Evolutionary conservation across 2,329 filamentous ascomycete genomes (phyloP), one percentile per base, ranked within the genome.

Genomic region (Xylaria sp.): DNA sequence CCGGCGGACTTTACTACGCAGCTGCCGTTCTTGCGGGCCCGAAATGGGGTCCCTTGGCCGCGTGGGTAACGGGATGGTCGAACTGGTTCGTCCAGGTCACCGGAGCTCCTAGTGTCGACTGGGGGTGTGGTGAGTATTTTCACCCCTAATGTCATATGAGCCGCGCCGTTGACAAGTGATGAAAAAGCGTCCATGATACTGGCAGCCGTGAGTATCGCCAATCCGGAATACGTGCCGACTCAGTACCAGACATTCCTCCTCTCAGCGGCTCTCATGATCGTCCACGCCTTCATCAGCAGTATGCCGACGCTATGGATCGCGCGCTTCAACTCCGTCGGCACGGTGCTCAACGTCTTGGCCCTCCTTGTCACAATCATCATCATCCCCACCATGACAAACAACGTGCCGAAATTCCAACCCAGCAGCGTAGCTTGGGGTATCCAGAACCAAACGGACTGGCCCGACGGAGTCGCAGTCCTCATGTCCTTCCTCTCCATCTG

Each of bases 1-100:
- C 80, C 71, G 88, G 88, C 57, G 88, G 88, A 30, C 76, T 91
- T 11, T 91, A 91, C 73, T 91, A 91, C 70, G 87, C 88, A 13
- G 76, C 86, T 16, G 88, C 88, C 3, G 88, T 90, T 0, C 79
- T 91, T 5, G 88, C 88, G 30, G 71, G 71, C 7, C 71, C 71
- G 6, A 72, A 71, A 55, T 71, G 68, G 34, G 71, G 71, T 13
- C 71, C 71, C 2, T 65, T 72, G 39, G 71, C 70, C 1, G 70
- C 71, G 59, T 72, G 71, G 71, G 63, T 72, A 30, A 72, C 71
- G 23, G 71, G 71, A 23, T 72, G 71, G 71, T 69, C 66, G 13
- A 72, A 72, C 18, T 72, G 71, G 71, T 69, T 72, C 50, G 68
- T 71, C 23, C 70, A 72, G 54, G 71, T 72, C 9, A 72, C 71